Percentiles rank a stretch among this genome's conserved stretches.
These are phyloP conservation scores for Sordariomycetes sp. DNA, from an alignment of 2,329 filamentous ascomycete species.

Conservation along the genomic window DNA sequence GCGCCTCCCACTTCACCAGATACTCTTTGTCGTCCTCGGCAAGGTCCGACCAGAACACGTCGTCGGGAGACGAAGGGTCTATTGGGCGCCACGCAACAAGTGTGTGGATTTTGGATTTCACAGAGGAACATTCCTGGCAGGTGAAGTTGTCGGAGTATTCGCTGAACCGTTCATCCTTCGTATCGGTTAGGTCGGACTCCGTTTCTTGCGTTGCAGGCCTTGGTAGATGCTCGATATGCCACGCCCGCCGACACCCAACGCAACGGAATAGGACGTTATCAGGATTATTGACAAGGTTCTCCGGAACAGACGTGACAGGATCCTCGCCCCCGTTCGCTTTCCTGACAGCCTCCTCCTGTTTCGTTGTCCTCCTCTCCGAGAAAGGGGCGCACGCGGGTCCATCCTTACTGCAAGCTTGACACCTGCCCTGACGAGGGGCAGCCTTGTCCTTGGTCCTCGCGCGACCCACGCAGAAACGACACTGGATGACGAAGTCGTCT, in stretches of 20 bases:
- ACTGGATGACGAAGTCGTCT: slow-evolving; percentile 78
- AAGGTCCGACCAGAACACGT: slow-evolving; percentile 23
- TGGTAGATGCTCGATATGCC: slow-evolving; percentile 77
- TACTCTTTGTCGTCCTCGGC: slow-evolving; percentile 71
- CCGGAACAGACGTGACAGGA: slow-evolving; percentile 55
- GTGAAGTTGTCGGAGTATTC: slow-evolving; percentile 69
- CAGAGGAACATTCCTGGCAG: slow-evolving; percentile 66
- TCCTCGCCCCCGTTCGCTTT: slow-evolving; percentile 71
- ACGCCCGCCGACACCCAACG: slow-evolving; percentile 61
- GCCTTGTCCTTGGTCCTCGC: slow-evolving; percentile 56
- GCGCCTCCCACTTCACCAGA: slow-evolving; percentile 74
- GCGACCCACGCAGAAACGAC: slow-evolving; percentile 67
- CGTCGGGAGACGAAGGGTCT: slow-evolving; percentile 1
- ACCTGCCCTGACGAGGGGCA: slow-evolving; percentile 61
- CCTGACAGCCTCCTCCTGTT: slow-evolving; percentile 75
- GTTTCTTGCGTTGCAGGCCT: slow-evolving; percentile 20
- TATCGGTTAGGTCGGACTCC: slow-evolving; percentile 22
- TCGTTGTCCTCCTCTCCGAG: slow-evolving; percentile 57
- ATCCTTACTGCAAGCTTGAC: slow-evolving; percentile 55
- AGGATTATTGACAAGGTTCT: slow-evolving; percentile 60
- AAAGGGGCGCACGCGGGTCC: slow-evolving; percentile 68
- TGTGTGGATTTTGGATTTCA: slow-evolving; percentile 57
- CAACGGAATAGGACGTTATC: slow-evolving; percentile 79
- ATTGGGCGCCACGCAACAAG: slow-evolving; percentile 81
- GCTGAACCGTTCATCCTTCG: slow-evolving; percentile 45